phyloP scores from a whole-genome alignment of 208 protist species.

The Crithidia brevicula region DNA sequence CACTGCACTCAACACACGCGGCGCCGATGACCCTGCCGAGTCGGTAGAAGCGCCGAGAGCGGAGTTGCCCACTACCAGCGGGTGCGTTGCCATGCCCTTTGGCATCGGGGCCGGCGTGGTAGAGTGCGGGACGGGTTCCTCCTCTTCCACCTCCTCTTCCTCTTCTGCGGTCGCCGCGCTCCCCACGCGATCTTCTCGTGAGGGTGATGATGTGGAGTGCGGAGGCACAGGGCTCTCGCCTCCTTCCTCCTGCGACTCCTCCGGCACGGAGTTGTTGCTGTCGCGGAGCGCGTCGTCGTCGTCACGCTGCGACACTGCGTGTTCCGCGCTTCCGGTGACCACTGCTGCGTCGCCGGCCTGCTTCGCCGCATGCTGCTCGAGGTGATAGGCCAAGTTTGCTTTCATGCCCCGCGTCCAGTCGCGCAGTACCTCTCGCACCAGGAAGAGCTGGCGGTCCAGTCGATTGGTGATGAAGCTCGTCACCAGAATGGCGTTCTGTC shows the following conservation, averaged over 20 bases:
- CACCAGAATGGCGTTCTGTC: constrained; percentile 84
- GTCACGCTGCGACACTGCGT: too few relatives aligned
- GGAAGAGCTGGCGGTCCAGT: constrained; percentile 71
- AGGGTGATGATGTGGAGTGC: constrained; percentile 6
- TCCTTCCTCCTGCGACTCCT: constrained; percentile 13
- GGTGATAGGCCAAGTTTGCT: constrained; percentile 7
- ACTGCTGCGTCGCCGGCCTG: constrained; percentile 8
- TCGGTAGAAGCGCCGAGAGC: neutral
- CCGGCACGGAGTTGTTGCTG: neutral
- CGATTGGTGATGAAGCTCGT: constrained; percentile 81
- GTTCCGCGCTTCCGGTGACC: neutral
- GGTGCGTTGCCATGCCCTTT: neutral
- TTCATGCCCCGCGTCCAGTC: constrained; percentile 68
- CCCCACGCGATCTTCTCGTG: too few relatives aligned
- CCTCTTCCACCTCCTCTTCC: neutral
- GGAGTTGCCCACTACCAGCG: constrained; percentile 4
- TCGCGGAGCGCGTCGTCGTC: constrained; percentile 1
- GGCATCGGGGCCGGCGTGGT: constrained; percentile 4
- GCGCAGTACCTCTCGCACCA: constrained; percentile 65
- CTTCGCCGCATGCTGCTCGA: constrained; percentile 6
- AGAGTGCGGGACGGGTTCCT: constrained; percentile 1
- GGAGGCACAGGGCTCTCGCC: constrained; percentile 16
- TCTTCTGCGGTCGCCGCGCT: too few relatives aligned
- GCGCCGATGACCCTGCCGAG: constrained; percentile 7
- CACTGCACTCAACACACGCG: constrained; percentile 19